Base-by-base conservation (phyloP, 2,329 filamentous ascomycete genomes). In the Chalaropsis thielavioides region DNA sequence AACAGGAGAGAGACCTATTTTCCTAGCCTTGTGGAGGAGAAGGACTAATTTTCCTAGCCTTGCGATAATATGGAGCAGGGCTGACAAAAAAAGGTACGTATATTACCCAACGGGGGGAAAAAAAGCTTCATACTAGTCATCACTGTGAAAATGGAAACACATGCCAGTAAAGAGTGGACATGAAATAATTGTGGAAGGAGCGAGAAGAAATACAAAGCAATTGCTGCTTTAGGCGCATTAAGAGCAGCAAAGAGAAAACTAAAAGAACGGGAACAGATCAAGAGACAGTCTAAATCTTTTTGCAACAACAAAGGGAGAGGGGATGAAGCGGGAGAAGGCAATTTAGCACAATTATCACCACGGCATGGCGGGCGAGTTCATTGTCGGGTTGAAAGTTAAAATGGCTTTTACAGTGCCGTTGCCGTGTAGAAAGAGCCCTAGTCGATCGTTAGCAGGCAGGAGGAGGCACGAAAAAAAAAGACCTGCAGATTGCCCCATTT, bases 61-160 rank as follows among this genome's bases (percentile, higher is more conserved):
- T 44, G 41, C 13, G 38, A 43, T 61, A 61, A 61, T n/a, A 38
- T 44, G 59, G 40, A 27, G 17, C 59, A 61, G 38, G 41, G 38
- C 27, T 38, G 46, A 58, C 5, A 35, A 51, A 3, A 49, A 31
- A 31, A 24, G 17, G 7, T 62, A 62, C 15, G n/a, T 6, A 51
- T 44, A 5, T 31, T 35, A 51, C 24, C 27, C 46, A 27, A 51
- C 46, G 24, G 17, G 22, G 22, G 4, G 5, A 10, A 61, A 61
- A 61, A 61, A 61, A 46, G 59, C 56, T 65, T 59, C 62, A 64
- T 59, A n/a, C 51, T 56, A 24, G 46, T 27, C 44, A 8, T 41
- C 11, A 7, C 31, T 43, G 11, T 58, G 61, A 62, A 66, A 60
- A 63, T 66, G 60, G 35, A 60, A 46, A n/a, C 51, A 63, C 64